Evolutionary conservation across 306 rosid genomes (phyloP).

Genomic region (Canavalia gladiata): DNA sequence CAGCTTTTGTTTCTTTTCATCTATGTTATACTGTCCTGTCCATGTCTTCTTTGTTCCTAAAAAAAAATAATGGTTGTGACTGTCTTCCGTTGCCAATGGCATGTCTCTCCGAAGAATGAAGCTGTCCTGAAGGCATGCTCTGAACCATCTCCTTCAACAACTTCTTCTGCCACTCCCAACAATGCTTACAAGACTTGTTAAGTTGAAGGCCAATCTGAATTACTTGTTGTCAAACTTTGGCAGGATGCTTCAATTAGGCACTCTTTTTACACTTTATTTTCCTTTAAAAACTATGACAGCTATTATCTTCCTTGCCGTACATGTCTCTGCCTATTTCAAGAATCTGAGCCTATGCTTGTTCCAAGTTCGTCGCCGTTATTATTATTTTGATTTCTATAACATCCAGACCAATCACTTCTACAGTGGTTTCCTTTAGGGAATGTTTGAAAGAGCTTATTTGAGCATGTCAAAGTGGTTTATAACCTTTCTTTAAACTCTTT

Average conservation of each 20-base stretch:
- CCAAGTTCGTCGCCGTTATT: neutral
- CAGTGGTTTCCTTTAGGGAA: neutral
- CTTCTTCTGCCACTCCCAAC: conserved; percentile 45
- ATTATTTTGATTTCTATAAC: neutral
- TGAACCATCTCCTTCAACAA: conserved; percentile 65
- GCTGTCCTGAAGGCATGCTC: conserved; percentile 91
- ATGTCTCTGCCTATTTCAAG: conserved; percentile 5
- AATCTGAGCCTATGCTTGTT: neutral
- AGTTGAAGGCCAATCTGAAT: conserved; percentile 31
- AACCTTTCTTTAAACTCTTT: neutral
- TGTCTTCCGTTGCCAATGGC: conserved; percentile 28
- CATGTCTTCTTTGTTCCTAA: neutral
- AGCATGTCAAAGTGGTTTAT: neutral
- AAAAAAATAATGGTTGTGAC: neutral
- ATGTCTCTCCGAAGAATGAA: conserved; percentile 67
- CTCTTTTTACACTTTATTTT: conserved; percentile 41
- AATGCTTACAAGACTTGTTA: conserved; percentile 40
- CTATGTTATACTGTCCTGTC: neutral
- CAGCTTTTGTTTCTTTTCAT: conserved; percentile 1
- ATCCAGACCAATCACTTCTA: neutral
- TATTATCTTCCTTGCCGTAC: neutral
- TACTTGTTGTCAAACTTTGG: neutral
- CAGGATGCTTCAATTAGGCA: conserved; percentile 9
- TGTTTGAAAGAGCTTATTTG: neutral
- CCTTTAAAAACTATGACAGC: neutral